Base-by-base conservation (phyloP, 106 monocot genomes). In the Dactylorhiza incarnata region DNA sequence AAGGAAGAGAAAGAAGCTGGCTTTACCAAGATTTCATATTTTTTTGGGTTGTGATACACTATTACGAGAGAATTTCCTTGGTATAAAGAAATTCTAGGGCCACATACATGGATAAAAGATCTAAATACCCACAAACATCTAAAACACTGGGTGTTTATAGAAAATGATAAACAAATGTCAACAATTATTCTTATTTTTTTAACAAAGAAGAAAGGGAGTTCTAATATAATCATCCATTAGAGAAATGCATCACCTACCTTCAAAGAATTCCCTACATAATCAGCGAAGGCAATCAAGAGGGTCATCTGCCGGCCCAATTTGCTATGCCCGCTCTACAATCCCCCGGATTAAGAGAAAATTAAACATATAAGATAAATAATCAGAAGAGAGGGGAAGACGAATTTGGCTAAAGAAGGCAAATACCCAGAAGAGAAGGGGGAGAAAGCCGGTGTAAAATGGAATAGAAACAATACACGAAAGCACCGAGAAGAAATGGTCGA, bases 361-460 rank as follows among this genome's bases (percentile, higher is more conserved):
- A 15, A 68, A 81, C 22, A 55, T 54, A 54, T 0, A 22, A 7
- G 48, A 1, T 29, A 20, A 65, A 44, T 4, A 50, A 16, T 47
- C 26, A 51, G 11, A 66, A 14, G 13, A 22, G 29, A 70, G 44
- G n/a, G 13, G 6, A 19, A 77, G 6, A 9, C 73, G 2, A 29
- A 29, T 29, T 29, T 29, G 29, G 2, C 29, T 29, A 29, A 29
- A 29, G 29, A 29, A 29, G 29, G 29, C 29, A 29, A 29, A 29
- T 89, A 94, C 99, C 99, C 99, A 99, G 73, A 88, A 99, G 70
- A 99, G 84, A 26, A 99, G 59, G 68, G 99, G 94, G 48, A 99
- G 81, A 59, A 99, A 94, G 20, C 88, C 99, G 9, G 94, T 99
- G 63, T 99, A 99, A 73, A 99, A 99, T 12, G 99, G 91, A 66